These are phyloP conservation scores for Brassica hybrid DNA, from an alignment of 441 rosid species.

Conservation along the genomic window DNA sequence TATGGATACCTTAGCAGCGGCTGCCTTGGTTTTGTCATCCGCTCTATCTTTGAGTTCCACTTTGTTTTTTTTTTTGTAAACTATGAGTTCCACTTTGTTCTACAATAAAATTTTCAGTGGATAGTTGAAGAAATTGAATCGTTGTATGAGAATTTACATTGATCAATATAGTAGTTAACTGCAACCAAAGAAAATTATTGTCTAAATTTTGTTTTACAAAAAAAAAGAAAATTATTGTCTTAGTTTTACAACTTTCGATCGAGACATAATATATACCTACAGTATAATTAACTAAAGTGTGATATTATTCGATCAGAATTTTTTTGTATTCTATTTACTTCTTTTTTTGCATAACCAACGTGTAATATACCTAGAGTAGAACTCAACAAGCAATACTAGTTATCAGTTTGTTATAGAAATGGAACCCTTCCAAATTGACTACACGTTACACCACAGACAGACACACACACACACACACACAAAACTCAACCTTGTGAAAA, in stretches of 20 bases:
- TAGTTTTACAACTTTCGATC: not conserved
- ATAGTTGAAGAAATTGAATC: not conserved
- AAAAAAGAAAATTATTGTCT: not conserved
- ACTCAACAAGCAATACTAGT: constrained; percentile 5
- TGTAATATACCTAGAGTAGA: not conserved
- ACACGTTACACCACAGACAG: not conserved
- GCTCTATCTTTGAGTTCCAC: constrained; percentile 49
- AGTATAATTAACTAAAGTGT: not conserved
- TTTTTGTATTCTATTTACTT: not conserved
- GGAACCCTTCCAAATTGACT: not conserved
- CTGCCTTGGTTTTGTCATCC: constrained; percentile 30
- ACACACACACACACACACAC: not conserved
- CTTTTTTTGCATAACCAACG: not conserved
- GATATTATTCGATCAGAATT: not conserved
- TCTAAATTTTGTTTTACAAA: not conserved
- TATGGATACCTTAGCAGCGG: constrained; percentile 28
- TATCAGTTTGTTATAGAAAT: not conserved
- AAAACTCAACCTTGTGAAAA: not conserved
- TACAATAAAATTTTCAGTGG: constrained; percentile 27
- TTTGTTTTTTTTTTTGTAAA: too few relatives aligned
- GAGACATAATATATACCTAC: not conserved
- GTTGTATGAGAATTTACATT: not conserved
- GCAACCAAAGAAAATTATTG: not conserved
- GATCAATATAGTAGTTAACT: not conserved
- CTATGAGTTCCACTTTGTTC: constrained; percentile 56